These are phyloP conservation scores for Lentinula sp. DNA, from an alignment of 768 basidiomycete genomes.

Conservation along the genomic window DNA sequence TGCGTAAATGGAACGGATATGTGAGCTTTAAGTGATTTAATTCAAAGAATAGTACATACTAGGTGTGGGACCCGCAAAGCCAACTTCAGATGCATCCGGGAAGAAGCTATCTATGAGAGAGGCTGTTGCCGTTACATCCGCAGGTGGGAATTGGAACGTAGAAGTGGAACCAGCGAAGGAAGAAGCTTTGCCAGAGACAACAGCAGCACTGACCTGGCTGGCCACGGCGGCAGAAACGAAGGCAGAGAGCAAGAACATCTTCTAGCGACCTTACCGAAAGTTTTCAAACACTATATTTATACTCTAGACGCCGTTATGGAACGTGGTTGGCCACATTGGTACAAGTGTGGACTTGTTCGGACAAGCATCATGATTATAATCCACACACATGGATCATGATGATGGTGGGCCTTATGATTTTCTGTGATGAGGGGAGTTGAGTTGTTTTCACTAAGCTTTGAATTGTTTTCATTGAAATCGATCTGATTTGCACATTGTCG, in stretches of 20 bases:
- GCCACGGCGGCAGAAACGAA: background rate
- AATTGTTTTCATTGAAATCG: too few species aligned
- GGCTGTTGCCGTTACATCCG: conserved; percentile 26
- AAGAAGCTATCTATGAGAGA: conserved; percentile 26
- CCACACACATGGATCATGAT: too few species aligned
- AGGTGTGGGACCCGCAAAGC: conserved; percentile 43
- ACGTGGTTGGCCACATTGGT: background rate
- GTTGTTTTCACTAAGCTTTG: too few species aligned
- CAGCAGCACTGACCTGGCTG: background rate
- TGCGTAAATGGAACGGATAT: conserved; percentile 8
- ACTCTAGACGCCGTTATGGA: background rate
- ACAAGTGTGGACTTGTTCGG: background rate
- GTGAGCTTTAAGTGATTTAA: background rate
- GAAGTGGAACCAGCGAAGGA: conserved; percentile 36
- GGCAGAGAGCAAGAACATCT: background rate
- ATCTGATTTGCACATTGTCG: too few species aligned
- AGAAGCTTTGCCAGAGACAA: conserved; percentile 15
- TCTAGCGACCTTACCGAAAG: background rate
- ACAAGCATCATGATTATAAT: too few species aligned
- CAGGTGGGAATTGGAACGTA: conserved; percentile 35
- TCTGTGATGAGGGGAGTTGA: too few species aligned
- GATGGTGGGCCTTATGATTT: too few species aligned
- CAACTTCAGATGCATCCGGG: conserved; percentile 34
- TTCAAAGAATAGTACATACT: conserved; percentile 25
- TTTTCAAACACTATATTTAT: background rate